Evolutionary conservation across 129 eudicot species (phyloP).

Genomic region (Solidago caesia): DNA sequence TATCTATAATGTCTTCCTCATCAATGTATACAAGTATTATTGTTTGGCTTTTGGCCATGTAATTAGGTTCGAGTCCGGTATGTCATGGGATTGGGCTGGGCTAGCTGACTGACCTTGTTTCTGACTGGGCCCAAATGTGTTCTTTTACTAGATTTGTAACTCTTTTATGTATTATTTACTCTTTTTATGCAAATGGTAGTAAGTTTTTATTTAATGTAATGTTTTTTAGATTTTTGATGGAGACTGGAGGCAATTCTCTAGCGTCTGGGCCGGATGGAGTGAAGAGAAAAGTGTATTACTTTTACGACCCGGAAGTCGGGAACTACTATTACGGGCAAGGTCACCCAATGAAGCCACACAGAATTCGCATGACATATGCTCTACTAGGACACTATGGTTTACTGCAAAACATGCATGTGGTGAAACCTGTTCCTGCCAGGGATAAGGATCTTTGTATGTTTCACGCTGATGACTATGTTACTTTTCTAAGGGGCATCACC

Average conservation of each 20-base stretch:
- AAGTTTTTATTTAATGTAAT: background rate
- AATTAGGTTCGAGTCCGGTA: too few relatives aligned
- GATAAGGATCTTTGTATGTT: conserved; percentile 73
- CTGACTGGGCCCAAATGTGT: too few relatives aligned
- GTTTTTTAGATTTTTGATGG: conserved; percentile 39
- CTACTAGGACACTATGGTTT: conserved; percentile 70
- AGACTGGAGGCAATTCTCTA: conserved; percentile 76
- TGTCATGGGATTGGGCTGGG: too few relatives aligned
- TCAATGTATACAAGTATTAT: too few relatives aligned
- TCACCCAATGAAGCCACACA: conserved; percentile 98
- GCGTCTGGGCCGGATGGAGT: conserved; percentile 81
- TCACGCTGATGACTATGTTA: conserved; percentile 76
- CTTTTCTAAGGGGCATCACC: conserved; percentile 61
- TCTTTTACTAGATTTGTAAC: too few relatives aligned
- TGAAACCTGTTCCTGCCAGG: conserved; percentile 65
- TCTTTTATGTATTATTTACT: too few relatives aligned
- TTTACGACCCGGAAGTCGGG: conserved; percentile 86
- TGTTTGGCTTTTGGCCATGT: too few relatives aligned
- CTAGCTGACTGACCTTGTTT: too few relatives aligned
- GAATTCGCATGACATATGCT: conserved; percentile 86
- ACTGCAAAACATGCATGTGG: conserved; percentile 67
- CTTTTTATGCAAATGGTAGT: background rate
- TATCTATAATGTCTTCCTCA: too few relatives aligned
- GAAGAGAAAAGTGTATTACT: conserved; percentile 78
- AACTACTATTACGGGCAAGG: conserved; percentile 92